Evolutionary conservation across 1,284 basidiomycete genomes (phyloP), one percentile per base, ranked within the genome.

Genomic region (Boletus smithii): DNA sequence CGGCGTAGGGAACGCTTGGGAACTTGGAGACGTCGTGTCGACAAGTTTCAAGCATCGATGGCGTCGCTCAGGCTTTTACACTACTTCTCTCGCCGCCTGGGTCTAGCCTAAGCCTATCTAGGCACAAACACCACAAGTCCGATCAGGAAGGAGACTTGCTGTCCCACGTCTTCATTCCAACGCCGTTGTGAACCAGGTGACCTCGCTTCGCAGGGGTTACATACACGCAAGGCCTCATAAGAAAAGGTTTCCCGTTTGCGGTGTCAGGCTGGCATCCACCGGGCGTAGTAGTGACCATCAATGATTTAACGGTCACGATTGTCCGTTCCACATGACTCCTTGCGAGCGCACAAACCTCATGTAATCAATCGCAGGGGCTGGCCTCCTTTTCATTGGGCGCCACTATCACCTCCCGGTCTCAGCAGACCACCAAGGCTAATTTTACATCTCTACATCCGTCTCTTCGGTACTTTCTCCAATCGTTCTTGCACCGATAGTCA

Each of bases 121-220:
- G n/a, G n/a, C n/a, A n/a, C n/a, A n/a, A n/a, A n/a, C n/a, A n/a
- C n/a, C n/a, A n/a, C n/a, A n/a, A n/a, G n/a, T 16, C 27, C 16
- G 20, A 44, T 44, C 34, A 24, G 22, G 27, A 31, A 13, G 34
- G 34, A 16, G 10, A 5, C 14, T n/a, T 16, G 30, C 31, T 46
- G 26, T 27, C 45, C 24, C n/a, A 13, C 9, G 17, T 13, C 22
- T 23, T 26, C 16, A 18, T 35, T 20, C n/a, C 20, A 30, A 42
- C 4, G 32, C 48, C 38, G 29, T 4, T 43, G 8, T 20, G 13
- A 14, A 11, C 9, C 37, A 49, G 35, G n/a, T 40, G 45, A 49
- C 24, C 34, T 10, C 22, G 20, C 5, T 27, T 18, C 10, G 8
- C 3, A 2, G 11, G 27, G 10, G 11, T 13, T 10, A 27, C 27